phyloP scores from a whole-genome alignment of 805 yeast genomes.

The Suhomyces pyralidae region DNA sequence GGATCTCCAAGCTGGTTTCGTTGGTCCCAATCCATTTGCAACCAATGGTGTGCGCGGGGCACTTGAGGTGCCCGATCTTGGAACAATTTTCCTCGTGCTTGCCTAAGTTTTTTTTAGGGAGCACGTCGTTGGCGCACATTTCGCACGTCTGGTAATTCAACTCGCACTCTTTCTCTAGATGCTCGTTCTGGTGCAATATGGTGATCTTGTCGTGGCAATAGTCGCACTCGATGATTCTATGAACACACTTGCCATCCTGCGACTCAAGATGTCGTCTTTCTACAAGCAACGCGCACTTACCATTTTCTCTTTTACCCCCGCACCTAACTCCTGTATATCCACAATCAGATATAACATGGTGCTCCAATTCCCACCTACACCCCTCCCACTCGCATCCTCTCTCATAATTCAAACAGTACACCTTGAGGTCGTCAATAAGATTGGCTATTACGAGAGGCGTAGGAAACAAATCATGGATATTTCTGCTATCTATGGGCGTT shows the following conservation, averaged over 20 bases:
- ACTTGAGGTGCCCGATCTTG: constrained; percentile 35
- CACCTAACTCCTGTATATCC: constrained; percentile 36
- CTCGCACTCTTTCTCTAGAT: constrained; percentile 38
- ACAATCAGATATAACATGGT: constrained; percentile 42
- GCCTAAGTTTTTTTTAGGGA: constrained; percentile 35
- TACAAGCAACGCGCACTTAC: constrained; percentile 14
- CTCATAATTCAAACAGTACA: constrained; percentile 48
- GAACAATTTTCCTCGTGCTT: constrained; percentile 44
- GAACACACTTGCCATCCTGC: constrained; percentile 34
- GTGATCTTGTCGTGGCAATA: constrained; percentile 32
- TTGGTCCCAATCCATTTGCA: constrained; percentile 46
- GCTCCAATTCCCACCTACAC: constrained; percentile 55
- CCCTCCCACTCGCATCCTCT: constrained; percentile 60
- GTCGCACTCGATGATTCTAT: constrained; percentile 32
- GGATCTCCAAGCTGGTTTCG: constrained; percentile 36
- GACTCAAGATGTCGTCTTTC: constrained; percentile 20
- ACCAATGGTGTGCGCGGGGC: constrained; percentile 49
- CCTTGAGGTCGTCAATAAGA: constrained; percentile 58
- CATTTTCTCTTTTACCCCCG: constrained; percentile 19
- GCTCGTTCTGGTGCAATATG: constrained; percentile 27
- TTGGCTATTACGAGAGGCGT: constrained; percentile 60
- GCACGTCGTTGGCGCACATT: constrained; percentile 39
- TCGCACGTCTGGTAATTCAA: constrained; percentile 42
- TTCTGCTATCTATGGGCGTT: constrained; percentile 38
- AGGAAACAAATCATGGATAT: constrained; percentile 37